phyloP scores from a whole-genome alignment of 345 rosid species.

The Hibiscus tridactylites region DNA sequence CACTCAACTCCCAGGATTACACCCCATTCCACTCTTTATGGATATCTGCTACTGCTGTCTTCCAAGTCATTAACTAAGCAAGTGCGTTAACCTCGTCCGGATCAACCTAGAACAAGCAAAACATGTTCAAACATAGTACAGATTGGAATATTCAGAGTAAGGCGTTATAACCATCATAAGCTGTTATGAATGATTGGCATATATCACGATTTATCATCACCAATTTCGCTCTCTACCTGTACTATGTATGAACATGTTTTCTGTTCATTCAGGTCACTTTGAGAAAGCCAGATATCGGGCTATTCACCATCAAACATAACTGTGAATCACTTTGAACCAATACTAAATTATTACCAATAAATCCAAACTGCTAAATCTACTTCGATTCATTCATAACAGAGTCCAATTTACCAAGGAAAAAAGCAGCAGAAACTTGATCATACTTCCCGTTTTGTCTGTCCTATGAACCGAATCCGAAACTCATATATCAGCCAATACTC shows the following conservation, averaged over 20 bases:
- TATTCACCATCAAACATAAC: neutral
- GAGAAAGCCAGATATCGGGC: neutral
- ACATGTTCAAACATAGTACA: neutral
- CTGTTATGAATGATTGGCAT: too few relatives aligned
- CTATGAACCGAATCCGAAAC: too few relatives aligned
- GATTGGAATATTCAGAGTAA: too few relatives aligned
- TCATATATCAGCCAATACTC: neutral
- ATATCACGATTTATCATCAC: neutral
- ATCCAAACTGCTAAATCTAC: neutral
- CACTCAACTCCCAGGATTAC: slow-evolving; percentile 28
- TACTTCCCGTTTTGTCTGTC: too few relatives aligned
- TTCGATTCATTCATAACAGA: neutral
- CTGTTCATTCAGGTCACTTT: neutral
- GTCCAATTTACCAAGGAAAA: too few relatives aligned
- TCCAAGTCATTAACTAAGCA: slow-evolving; percentile 49
- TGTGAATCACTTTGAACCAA: neutral
- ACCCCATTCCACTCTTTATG: slow-evolving; percentile 43
- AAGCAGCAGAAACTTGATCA: too few relatives aligned
- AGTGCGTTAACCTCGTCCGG: slow-evolving; percentile 37
- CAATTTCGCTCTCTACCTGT: neutral
- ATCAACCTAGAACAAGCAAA: slow-evolving; percentile 24
- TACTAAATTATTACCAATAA: neutral
- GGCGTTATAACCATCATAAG: too few relatives aligned
- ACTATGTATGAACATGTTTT: neutral
- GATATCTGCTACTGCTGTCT: slow-evolving; percentile 40